Evolutionary conservation across 2,329 filamentous ascomycete species (phyloP).

Genomic region (Phialocephala sp.): DNA sequence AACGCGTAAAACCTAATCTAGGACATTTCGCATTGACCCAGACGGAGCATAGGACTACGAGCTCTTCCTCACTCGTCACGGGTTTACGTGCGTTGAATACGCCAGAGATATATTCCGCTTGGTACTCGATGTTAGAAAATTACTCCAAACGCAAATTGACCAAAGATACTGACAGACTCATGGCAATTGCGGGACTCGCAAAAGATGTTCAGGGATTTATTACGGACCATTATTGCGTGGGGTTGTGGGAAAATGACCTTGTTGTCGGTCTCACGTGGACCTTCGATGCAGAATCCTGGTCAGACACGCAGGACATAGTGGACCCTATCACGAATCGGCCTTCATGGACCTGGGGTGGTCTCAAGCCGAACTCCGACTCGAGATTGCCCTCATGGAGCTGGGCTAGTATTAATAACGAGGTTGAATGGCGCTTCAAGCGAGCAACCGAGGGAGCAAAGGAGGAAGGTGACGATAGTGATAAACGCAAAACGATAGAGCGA

Average conservation of each 20-base stretch:
- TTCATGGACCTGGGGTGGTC: neutral
- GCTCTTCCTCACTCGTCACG: neutral
- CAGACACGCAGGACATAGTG: neutral
- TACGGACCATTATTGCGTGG: neutral
- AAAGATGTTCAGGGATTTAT: neutral
- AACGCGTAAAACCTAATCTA: neutral
- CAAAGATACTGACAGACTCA: neutral
- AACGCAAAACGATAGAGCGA: neutral
- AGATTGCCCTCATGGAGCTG: neutral
- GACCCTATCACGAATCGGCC: neutral
- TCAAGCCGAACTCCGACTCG: neutral
- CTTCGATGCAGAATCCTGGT: neutral
- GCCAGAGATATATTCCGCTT: neutral
- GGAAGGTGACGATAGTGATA: neutral
- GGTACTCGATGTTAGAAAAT: neutral
- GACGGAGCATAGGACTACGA: neutral
- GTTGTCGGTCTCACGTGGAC: neutral
- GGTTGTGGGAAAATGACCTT: neutral
- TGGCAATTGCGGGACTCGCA: neutral
- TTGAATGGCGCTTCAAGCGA: neutral
- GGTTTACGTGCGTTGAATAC: neutral
- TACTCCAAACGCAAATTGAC: neutral
- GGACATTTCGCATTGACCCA: neutral
- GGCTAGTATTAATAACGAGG: constrained; percentile 7
- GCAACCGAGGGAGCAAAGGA: neutral